Evolutionary conservation across 306 rosid genomes (phyloP), one percentile per base, ranked within the genome.

Genomic region (Datisca glomerata): DNA sequence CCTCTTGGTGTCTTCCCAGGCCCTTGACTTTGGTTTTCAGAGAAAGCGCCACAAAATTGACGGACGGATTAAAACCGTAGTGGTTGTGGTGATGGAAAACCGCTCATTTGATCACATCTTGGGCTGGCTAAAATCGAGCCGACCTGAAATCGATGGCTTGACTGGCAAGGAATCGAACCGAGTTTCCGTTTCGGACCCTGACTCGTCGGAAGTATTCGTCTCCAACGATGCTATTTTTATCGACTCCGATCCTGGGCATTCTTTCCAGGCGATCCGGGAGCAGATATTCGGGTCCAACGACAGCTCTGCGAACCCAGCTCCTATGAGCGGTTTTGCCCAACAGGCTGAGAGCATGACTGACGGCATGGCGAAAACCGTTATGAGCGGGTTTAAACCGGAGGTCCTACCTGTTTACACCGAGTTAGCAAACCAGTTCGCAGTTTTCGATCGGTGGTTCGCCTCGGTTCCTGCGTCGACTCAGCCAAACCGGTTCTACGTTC

Each of bases 401-500:
- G 24, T 50, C 4, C 24, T 87, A 2, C 97, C 97, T 42, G 65
- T 69, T 15, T 87, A 74, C 71, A 67, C 93, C 12, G 60, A 41
- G 54, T 45, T 87, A 3, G 89, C 80, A 0, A 69, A 74, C 58
- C 62, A 73, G 19, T 87, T 82, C 60, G 68, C 71, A 0, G 68
- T 87, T 1, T 75, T 87, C 44, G 93, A 87, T 47, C 63, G 74
- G 55, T 87, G 94, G 97, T 83, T 87, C 59, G 93, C 93, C 1
- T 87, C 94, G 1, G 89, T 87, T 1, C 94, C 94, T 0, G 80
- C 85, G n/a, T 76, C 93, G 27, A 87, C 97, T 55, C 94, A 87
- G 37, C 94, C 94, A 32, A 87, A 87, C 65, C 82, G 97, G 24
- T 79, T 83, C 59, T 87, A 76, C 69, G 75, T 87, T 42, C 94